phyloP scores from a whole-genome alignment of 2,329 filamentous ascomycete genomes.

The Scedosporium aurantiacum region DNA sequence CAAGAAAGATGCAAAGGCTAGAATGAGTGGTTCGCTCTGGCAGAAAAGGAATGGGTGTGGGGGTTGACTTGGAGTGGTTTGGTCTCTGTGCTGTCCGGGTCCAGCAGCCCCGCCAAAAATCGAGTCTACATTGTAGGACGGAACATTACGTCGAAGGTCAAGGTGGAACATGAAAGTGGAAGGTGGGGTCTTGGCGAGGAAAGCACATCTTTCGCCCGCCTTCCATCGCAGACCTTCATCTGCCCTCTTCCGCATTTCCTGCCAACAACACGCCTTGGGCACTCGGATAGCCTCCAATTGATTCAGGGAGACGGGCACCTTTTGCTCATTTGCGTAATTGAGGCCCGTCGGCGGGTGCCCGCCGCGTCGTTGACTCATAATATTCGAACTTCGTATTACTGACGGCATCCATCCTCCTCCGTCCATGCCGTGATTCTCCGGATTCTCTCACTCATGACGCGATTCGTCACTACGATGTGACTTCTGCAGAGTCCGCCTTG shows the following conservation, averaged over 20 bases:
- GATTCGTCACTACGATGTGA: not conserved
- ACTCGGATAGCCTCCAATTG: not conserved
- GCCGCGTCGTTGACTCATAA: not conserved
- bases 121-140: not conserved
- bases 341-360: not conserved
- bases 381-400: not conserved
- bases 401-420: not conserved
- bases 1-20: no score
- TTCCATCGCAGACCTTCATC: not conserved
- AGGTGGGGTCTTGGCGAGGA: not conserved
- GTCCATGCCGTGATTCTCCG: not conserved
- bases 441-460: not conserved
- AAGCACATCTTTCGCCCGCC: not conserved
- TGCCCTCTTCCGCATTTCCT: not conserved
- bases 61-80: not conserved
- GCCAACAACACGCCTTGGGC: not conserved
- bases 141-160: not conserved
- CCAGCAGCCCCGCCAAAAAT: not conserved
- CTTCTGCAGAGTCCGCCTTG: not conserved
- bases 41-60: not conserved
- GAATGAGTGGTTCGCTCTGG: not conserved
- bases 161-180: no score
- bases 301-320: not conserved
- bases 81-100: not conserved
- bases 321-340: not conserved